Evolutionary conservation across 768 basidiomycete species (phyloP).

Genomic region (Candolleomyces efflorescens): DNA sequence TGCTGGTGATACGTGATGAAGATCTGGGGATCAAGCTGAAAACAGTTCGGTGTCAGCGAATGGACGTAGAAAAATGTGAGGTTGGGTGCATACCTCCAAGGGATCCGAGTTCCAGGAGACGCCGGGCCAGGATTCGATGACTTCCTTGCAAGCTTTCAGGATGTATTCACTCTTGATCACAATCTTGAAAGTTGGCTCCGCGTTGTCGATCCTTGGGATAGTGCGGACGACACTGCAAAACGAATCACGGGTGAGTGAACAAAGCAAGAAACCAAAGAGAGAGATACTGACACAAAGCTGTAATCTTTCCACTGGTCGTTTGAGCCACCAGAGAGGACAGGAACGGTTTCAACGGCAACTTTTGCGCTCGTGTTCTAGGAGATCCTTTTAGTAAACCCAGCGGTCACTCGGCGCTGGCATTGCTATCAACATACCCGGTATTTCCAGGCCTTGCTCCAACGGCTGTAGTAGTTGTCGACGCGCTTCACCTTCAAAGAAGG

Average conservation of each 20-base stretch:
- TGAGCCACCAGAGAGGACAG: constrained; percentile 30
- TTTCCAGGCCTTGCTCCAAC: constrained; percentile 55
- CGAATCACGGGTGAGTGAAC: background rate
- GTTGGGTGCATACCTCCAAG: constrained; percentile 37
- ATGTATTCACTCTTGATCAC: constrained; percentile 58
- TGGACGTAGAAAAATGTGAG: background rate
- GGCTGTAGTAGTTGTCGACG: constrained; percentile 55
- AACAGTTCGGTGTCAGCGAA: background rate
- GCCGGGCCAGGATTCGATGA: constrained; percentile 54
- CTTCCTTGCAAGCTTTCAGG: constrained; percentile 52
- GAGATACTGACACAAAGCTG: constrained; percentile 42
- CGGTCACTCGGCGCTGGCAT: background rate
- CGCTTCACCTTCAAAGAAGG: constrained; percentile 56
- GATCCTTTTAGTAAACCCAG: background rate
- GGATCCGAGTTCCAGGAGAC: constrained; percentile 60
- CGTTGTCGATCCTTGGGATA: constrained; percentile 34
- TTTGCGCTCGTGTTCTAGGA: constrained; percentile 49
- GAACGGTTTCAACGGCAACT: constrained; percentile 44
- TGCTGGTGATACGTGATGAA: constrained; percentile 49
- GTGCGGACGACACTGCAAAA: constrained; percentile 46
- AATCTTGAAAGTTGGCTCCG: constrained; percentile 45
- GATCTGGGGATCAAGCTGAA: constrained; percentile 52
- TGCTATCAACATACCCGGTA: constrained; percentile 34
- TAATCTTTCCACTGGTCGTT: constrained; percentile 57
- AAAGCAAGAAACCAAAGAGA: background rate